Evolutionary conservation across 192 early-diverging fungal genomes (phyloP).

Genomic region (Entophlyctis helioformis): DNA sequence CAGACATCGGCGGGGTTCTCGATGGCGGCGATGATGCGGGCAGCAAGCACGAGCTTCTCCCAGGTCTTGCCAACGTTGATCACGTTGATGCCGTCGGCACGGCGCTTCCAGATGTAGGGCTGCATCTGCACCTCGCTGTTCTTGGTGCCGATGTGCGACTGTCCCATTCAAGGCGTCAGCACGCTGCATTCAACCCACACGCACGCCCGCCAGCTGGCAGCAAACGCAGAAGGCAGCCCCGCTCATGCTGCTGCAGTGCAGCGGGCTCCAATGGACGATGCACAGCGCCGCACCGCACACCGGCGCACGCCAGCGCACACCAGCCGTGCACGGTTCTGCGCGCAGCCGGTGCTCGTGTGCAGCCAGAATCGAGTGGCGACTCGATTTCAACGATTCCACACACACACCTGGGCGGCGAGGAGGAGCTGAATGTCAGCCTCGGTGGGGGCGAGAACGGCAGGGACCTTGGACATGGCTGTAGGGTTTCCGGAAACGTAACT

Average conservation of each 20-base stretch:
- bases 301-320: no score
- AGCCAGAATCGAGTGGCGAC: no score
- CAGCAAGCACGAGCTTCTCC: conserved; percentile 98
- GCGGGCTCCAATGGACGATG: no score
- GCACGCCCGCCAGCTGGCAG: no score
- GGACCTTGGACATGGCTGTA: conserved; percentile 42
- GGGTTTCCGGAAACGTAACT: conserved; percentile 11
- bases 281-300: no score
- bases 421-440: conserved; percentile 91
- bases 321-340: no score
- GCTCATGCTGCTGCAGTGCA: no score
- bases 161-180: background rate
- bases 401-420: conserved; percentile 87
- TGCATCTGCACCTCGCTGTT: conserved; percentile 92
- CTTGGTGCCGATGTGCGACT: conserved; percentile 64
- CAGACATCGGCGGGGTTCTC: conserved; percentile 98
- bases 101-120: conserved; percentile 94
- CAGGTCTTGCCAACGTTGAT: conserved; percentile 99
- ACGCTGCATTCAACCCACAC: conserved; percentile 3
- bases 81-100: conserved; percentile 93
- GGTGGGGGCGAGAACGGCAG: conserved; percentile 60
- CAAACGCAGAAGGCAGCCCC: no score
- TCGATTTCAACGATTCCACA: no score
- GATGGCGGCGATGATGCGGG: conserved; percentile 95
- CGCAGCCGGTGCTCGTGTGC: no score